Base-by-base conservation (phyloP, 768 basidiomycete species). In the Tricholoma saponaceum region DNA sequence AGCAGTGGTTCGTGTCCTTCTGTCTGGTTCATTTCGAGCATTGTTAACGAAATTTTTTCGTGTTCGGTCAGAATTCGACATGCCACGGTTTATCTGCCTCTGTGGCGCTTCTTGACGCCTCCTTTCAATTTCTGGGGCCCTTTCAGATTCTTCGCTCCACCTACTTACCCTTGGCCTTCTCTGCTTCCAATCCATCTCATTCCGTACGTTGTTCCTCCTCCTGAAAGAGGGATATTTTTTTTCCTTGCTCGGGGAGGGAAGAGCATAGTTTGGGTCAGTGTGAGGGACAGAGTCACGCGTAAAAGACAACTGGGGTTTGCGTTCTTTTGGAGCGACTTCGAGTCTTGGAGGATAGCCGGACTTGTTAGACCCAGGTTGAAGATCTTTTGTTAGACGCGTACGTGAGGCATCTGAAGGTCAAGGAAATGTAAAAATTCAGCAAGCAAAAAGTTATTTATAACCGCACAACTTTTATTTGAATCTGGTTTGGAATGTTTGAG, bases 341-440 rank as follows among this genome's bases (percentile, higher is more conserved):
- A 43, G 37, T 55, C 58, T 37, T 52, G 4, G 14, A 16, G 28
- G n/a, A 10, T 12, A 18, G 1, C 37, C 25, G 5, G 33, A 14
- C 16, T 53, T 41, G 26, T 28, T n/a, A 28, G 58, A 43, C 18
- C 58, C 57, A 16, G 43, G 14, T n/a, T 35, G 22, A 35, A 65
- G 33, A 32, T 60, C 55, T 22, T 56, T 54, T 20, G 63, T 59
- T 12, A 66, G 51, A 30, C 61, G 59, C 37, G 59, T 61, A 7
- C 62, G 57, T 6, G 63, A 66, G 5, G 59, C 54, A 43, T 58
- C 64, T 64, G 41, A 20, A 20, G 33, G 8, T 4, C n/a, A 52
- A 51, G 18, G n/a, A 49, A 9, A 16, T 7, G 23, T 23, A 14
- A 39, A 43, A 43, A 30, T 30, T 22, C 26, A 44, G 53, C 5